phyloP scores from a whole-genome alignment of 1,284 basidiomycete species.

The Amylostereum areolatum region DNA sequence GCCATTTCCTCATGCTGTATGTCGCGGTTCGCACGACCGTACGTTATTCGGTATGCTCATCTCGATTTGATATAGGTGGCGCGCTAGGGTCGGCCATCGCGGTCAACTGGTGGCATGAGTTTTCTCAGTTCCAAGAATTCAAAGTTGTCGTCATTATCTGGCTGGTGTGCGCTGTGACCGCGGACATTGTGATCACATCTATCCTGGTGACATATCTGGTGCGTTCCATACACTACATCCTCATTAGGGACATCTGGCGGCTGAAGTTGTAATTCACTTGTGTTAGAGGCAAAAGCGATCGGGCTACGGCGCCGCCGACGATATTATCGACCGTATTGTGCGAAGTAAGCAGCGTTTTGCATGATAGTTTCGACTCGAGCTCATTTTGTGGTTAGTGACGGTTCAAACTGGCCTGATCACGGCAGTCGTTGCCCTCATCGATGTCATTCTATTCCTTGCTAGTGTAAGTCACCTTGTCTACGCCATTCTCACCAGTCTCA shows the following conservation, averaged over 20 bases:
- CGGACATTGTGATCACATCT: slow-evolving; percentile 24
- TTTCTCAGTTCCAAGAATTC: slow-evolving; percentile 29
- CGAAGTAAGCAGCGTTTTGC: slow-evolving; percentile 26
- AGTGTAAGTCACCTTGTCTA: slow-evolving; percentile 19
- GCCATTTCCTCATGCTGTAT: slow-evolving; percentile 9
- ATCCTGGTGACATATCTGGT: slow-evolving; percentile 28
- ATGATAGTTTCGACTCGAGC: background rate
- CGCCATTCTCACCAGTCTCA: background rate
- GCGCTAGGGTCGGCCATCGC: slow-evolving; percentile 29
- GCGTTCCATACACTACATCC: slow-evolving; percentile 3
- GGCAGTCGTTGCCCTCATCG: slow-evolving; percentile 24
- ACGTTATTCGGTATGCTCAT: too few relatives aligned
- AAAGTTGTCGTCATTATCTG: slow-evolving; percentile 30
- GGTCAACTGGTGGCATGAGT: slow-evolving; percentile 27
- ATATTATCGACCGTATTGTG: slow-evolving; percentile 35
- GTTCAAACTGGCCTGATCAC: slow-evolving; percentile 33
- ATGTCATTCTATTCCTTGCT: slow-evolving; percentile 28
- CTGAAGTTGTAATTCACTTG: background rate
- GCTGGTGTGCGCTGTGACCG: slow-evolving; percentile 26
- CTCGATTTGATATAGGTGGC: slow-evolving; percentile 25
- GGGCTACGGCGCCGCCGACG: slow-evolving; percentile 28
- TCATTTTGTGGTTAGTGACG: slow-evolving; percentile 21
- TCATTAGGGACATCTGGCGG: background rate
- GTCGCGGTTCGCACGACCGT: slow-evolving; percentile 4
- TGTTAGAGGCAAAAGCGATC: slow-evolving; percentile 34